Base-by-base conservation (phyloP, 2,329 filamentous ascomycete genomes). In the Monosporascus sp. region DNA sequence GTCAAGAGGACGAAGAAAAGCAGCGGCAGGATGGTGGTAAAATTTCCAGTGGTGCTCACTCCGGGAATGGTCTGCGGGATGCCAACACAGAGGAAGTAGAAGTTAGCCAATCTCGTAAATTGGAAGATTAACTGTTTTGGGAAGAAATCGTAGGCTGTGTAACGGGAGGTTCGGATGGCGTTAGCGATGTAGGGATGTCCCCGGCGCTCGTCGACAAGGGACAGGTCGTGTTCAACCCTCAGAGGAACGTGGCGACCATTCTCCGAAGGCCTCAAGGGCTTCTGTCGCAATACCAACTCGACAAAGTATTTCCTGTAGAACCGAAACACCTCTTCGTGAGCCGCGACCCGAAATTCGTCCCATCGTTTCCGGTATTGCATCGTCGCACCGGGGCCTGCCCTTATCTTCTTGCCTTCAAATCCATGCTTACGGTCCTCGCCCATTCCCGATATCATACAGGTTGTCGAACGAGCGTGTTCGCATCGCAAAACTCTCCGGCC, bases 91-190 rank as follows among this genome's bases (percentile, higher is more conserved):
- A 96, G 78, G 69, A 96, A 95, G 70, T 95, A 83, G 64, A 95
- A 94, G 70, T 96, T 96, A 60, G 88, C 88, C 48, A 96, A 73
- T 56, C 93, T 88, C 7, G 89, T 89, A 66, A 94, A 94, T 65
- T 96, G 91, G 52, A 91, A 91, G 55, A 92, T 79, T 17, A 96
- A 69, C 67, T 96, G 91, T 57, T 90, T 89, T 3, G 91, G 91
- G 16, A 96, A 70, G 67, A 96, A 96, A 68, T 92, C 88, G 79
- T 86, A 91, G 2, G 89, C 70, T 20, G 86, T 94, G 68, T 96
- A 96, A 48, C 91, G 84, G 58, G 88, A 91, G 0, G 89, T 93
- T 43, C 90, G 84, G 59, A 96, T 93, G 60, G 79, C 84, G 68
- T 83, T 83, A 51, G 77, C 77, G 46, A 82, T 65, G 66, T 77